These are phyloP conservation scores for Bromus sterilis DNA, from an alignment of 176 grass and related monocot genomes.

Conservation along the genomic window DNA sequence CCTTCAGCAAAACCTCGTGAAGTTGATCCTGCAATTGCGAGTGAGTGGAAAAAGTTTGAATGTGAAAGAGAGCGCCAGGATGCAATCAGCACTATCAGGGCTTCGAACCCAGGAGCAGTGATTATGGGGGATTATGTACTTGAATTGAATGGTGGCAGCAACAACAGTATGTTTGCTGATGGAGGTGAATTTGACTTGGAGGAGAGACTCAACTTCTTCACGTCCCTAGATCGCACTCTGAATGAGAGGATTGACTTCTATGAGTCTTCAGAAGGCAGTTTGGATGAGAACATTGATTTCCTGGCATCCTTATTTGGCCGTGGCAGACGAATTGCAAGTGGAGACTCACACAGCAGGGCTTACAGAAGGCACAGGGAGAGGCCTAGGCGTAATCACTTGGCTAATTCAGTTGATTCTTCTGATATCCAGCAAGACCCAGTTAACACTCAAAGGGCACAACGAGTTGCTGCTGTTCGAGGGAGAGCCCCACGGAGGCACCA, in stretches of 20 bases:
- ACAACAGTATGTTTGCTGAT: conserved; percentile 17
- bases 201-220: conserved; percentile 44
- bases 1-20: conserved; percentile 52
- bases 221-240: conserved; percentile 42
- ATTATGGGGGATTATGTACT: conserved; percentile 93
- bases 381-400: conserved; percentile 18
- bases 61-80: conserved; percentile 69
- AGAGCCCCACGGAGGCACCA: conserved; percentile 19
- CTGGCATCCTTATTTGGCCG: conserved; percentile 38
- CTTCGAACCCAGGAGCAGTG: conserved; percentile 63
- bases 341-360: conserved; percentile 24
- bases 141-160: conserved; percentile 52
- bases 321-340: conserved; percentile 31
- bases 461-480: conserved; percentile 6
- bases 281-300: conserved; percentile 37
- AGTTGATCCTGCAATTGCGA: conserved; percentile 71
- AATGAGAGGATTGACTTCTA: conserved; percentile 41
- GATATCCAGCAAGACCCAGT: conserved; percentile 22
- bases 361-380: conserved; percentile 37
- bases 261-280: conserved; percentile 38
- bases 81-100: conserved; percentile 79
- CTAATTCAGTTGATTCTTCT: conserved; percentile 13
- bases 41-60: conserved; percentile 80
- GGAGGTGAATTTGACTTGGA: conserved; percentile 36
- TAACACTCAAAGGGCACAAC: conserved; percentile 16